Evolutionary conservation across 108 stramenopile species (phyloP).

Genomic region (Aureococcus anophagefferens): DNA sequence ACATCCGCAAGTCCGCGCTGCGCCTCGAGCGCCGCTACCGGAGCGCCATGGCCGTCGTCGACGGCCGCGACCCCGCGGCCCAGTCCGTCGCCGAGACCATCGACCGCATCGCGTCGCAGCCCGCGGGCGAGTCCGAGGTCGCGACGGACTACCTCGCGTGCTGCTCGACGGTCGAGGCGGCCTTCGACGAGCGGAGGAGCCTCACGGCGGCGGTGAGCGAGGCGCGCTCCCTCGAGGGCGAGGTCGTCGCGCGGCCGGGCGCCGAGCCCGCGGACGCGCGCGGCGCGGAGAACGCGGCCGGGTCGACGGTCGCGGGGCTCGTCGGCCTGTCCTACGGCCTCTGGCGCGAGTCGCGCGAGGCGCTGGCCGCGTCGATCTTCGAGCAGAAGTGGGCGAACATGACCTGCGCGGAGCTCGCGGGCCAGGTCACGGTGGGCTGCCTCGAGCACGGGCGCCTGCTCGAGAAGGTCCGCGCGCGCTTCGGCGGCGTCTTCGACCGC

Average conservation of each 20-base stretch:
- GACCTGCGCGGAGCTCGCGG: slow-evolving; percentile 16
- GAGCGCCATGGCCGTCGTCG: too few species aligned
- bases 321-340: neutral
- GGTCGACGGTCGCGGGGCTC: too few species aligned
- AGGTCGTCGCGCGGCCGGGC: too few species aligned
- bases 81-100: too few species aligned
- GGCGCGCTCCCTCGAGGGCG: too few species aligned
- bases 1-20: too few species aligned
- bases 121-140: neutral
- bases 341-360: neutral
- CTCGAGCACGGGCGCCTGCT: slow-evolving; percentile 33
- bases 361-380: slow-evolving; percentile 21
- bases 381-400: slow-evolving; percentile 38
- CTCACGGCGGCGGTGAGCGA: too few species aligned
- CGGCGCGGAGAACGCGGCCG: too few species aligned
- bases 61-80: too few species aligned
- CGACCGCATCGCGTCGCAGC: too few species aligned
- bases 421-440: slow-evolving; percentile 29
- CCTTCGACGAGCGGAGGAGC: neutral
- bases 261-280: too few species aligned
- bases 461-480: slow-evolving; percentile 13
- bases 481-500: slow-evolving; percentile 17
- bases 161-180: neutral
- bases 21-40: too few species aligned
- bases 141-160: neutral